These are phyloP conservation scores for Acephala macrosclerotiorum DNA, from an alignment of 2,329 filamentous ascomycete genomes.

Conservation along the genomic window DNA sequence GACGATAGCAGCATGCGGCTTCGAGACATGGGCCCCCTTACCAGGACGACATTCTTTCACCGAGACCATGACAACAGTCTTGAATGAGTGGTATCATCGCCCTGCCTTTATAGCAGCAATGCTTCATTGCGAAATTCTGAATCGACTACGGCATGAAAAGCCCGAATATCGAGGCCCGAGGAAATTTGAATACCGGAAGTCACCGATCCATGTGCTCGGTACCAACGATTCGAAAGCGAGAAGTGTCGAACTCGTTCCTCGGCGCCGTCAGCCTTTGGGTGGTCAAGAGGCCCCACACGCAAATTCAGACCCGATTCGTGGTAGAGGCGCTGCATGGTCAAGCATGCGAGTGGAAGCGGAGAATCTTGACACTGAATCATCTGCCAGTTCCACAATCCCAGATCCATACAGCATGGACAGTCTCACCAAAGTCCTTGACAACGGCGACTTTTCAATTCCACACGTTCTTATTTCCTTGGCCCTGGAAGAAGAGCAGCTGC, in stretches of 20 bases:
- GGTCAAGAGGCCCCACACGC: not conserved
- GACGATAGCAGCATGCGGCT: constrained; percentile 30
- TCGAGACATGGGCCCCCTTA: constrained; percentile 22
- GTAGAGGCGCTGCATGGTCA: not conserved
- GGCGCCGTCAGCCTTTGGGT: not conserved
- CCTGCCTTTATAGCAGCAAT: constrained; percentile 30
- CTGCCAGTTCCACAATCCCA: not conserved
- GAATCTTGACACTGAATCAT: not conserved
- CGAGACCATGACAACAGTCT: constrained; percentile 28
- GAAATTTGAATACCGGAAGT: constrained; percentile 14
- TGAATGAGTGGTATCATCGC: constrained; percentile 29
- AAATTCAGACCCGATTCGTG: not conserved
- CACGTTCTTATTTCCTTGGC: constrained; percentile 68
- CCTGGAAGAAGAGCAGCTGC: constrained; percentile 61
- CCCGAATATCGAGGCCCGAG: constrained; percentile 10
- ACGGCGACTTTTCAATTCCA: constrained; percentile 44
- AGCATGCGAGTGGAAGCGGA: not conserved
- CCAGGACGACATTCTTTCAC: constrained; percentile 30
- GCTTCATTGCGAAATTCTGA: constrained; percentile 31
- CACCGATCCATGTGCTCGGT: constrained; percentile 17
- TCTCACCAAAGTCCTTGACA: constrained; percentile 12
- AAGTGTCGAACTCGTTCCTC: constrained; percentile 13
- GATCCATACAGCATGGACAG: constrained; percentile 19
- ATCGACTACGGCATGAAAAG: constrained; percentile 10
- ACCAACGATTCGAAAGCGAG: constrained; percentile 13